A percentile compares a stretch with the other conserved stretches of the same genome.
phyloP scores from a whole-genome alignment of 148 eudicot genomes.

The Drosera capensis region DNA sequence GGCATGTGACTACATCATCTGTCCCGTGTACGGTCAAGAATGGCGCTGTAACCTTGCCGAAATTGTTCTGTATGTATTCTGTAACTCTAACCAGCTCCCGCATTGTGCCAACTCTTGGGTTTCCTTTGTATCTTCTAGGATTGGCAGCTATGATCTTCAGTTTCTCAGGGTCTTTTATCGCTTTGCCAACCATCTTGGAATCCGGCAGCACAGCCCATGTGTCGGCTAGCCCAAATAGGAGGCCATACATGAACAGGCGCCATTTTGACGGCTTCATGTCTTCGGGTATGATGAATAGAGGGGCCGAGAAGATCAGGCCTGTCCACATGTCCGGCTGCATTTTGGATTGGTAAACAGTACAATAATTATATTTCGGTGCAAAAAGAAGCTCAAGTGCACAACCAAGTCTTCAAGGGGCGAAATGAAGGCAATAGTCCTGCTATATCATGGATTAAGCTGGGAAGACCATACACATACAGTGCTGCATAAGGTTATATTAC shows the following conservation, averaged over 20 bases:
- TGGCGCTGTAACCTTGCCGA: conserved; percentile 42
- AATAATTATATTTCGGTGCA: not conserved
- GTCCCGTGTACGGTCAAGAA: conserved; percentile 50
- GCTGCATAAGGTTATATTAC: no score
- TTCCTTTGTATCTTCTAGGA: conserved; percentile 33
- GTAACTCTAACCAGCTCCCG: conserved; percentile 24
- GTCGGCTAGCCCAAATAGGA: conserved; percentile 35
- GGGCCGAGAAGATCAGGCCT: conserved; percentile 52
- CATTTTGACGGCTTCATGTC: conserved; percentile 48
- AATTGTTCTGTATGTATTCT: conserved; percentile 37
- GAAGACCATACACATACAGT: no score
- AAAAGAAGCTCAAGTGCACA: not conserved
- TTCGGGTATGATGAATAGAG: conserved; percentile 51
- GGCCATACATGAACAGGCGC: conserved; percentile 23
- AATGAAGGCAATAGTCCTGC: no score
- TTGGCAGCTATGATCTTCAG: conserved; percentile 35
- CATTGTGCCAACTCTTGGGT: conserved; percentile 43
- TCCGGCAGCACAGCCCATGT: conserved; percentile 49
- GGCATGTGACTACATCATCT: conserved; percentile 40
- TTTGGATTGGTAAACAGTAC: not conserved
- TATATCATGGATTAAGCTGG: no score
- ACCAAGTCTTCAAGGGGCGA: not conserved
- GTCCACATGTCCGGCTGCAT: conserved; percentile 30
- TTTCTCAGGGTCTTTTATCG: conserved; percentile 33
- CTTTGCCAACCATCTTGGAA: conserved; percentile 34